phyloP scores from a whole-genome alignment of 345 rosid genomes.

The Erucastrum elatum region DNA sequence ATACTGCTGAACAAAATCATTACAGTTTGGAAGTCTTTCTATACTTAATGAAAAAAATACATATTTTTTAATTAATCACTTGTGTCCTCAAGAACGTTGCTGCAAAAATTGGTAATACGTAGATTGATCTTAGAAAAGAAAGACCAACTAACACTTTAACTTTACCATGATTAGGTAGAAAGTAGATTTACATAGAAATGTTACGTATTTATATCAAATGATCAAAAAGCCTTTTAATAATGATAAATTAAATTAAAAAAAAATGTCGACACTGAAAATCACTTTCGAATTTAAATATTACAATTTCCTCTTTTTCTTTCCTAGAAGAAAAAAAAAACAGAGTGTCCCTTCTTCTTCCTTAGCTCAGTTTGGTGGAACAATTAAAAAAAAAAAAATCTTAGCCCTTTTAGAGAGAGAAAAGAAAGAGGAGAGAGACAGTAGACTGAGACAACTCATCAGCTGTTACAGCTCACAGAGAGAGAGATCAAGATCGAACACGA shows the following conservation, averaged over 20 bases:
- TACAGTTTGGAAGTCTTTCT: not conserved
- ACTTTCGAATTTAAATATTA: constrained; percentile 3
- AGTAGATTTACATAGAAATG: constrained; percentile 2
- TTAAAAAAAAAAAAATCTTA: constrained; percentile 15
- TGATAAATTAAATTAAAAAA: not conserved
- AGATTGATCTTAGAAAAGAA: constrained; percentile 3
- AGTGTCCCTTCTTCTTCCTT: constrained; percentile 32
- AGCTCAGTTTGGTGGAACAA: constrained; percentile 34
- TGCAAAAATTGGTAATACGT: not conserved
- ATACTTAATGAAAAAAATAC: not conserved
- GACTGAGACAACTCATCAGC: constrained; percentile 40
- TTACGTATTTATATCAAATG: not conserved
- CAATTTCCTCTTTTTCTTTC: not conserved
- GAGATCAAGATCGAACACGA: constrained; percentile 37
- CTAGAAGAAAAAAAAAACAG: not conserved
- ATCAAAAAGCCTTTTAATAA: not conserved
- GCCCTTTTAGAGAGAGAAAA: constrained; percentile 33
- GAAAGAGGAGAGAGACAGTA: not conserved
- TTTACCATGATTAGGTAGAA: constrained; percentile 22
- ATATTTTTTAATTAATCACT: not conserved
- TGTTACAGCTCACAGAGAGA: constrained; percentile 15
- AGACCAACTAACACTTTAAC: constrained; percentile 4
- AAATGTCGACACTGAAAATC: not conserved
- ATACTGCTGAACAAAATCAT: not conserved
- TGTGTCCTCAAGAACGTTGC: not conserved